A percentile compares a stretch with the other conserved stretches of the same genome.
Evolutionary conservation across 306 rosid genomes (phyloP).

Genomic region (Sicyos baderoa): DNA sequence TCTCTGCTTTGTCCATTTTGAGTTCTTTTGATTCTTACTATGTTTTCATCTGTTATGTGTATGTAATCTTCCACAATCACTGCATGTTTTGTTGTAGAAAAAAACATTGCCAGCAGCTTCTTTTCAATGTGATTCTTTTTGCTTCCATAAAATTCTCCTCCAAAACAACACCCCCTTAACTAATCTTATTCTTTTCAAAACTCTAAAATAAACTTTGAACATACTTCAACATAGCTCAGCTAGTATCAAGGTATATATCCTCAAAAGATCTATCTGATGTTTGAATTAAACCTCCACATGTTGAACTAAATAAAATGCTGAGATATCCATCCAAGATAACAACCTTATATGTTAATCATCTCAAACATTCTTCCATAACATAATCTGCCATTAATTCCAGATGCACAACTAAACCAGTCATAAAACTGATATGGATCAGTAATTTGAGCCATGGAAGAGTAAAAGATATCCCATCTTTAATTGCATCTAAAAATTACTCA

Average conservation of each 20-base stretch:
- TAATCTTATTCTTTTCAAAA: too few species aligned
- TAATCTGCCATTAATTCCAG: background rate
- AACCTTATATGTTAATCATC: background rate
- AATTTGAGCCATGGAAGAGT: background rate
- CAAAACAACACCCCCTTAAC: background rate
- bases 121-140: background rate
- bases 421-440: background rate
- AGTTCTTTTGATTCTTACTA: background rate
- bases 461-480: too few species aligned
- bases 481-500: background rate
- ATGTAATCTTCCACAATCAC: background rate
- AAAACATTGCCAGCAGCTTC: background rate
- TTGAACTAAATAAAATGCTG: too few species aligned
- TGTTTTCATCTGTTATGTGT: background rate
- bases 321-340: too few species aligned
- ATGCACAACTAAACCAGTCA: background rate
- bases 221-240: too few species aligned
- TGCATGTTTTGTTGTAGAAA: constrained; percentile 12
- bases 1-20: background rate
- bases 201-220: too few species aligned
- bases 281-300: background rate
- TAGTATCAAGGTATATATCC: background rate
- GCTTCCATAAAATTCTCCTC: background rate
- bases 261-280: background rate
- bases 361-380: background rate